Base-by-base conservation (phyloP, 306 rosid species). In the Carpinus fangiana region DNA sequence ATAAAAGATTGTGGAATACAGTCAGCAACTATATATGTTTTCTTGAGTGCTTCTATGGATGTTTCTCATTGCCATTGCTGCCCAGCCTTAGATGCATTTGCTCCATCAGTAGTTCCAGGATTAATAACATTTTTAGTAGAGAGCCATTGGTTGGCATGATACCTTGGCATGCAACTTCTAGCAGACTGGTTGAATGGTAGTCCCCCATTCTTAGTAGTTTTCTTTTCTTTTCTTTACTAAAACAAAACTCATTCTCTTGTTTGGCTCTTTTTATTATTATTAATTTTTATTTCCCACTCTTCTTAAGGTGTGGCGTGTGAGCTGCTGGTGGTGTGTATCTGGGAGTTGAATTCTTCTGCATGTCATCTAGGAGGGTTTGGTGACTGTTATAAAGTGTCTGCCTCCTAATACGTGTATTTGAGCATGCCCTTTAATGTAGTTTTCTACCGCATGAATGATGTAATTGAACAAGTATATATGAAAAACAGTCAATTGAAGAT, bases 21-120 rank as follows among this genome's bases (percentile, higher is more conserved):
- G 67, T 64, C 59, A 70, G 36, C 78, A 8, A 31, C 47, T 79
- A 10, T 48, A 55, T 45, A 73, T 78, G 26, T 79, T 72, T 56
- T 46, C 21, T 72, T 52, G 28, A 67, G 53, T 10, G 38, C 20
- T 64, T 38, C 46, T 31, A 12, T 34, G 45, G 18, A 64, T 34
- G 12, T 64, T 8, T 12, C 21, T 2, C 47, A 64, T 34, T 34
- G 46, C 45, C 41, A 17, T 17, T 61, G 67, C 67, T 4, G 66
- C 18, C 31, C 4, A 26, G 18, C 66, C 66, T 21, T 60, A 26
- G 14, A 12, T 6, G 6, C 70, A 36, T 18, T 28, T 64, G 70
- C 12, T 34, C 12, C n/a, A 14, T 64, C 16, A 38, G 47, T 17
- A 34, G 21, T 12, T 38, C 65, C 70, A 34, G 20, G 46, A 16